phyloP scores from a whole-genome alignment of 257 asterid species.

The Coffea canephora region DNA sequence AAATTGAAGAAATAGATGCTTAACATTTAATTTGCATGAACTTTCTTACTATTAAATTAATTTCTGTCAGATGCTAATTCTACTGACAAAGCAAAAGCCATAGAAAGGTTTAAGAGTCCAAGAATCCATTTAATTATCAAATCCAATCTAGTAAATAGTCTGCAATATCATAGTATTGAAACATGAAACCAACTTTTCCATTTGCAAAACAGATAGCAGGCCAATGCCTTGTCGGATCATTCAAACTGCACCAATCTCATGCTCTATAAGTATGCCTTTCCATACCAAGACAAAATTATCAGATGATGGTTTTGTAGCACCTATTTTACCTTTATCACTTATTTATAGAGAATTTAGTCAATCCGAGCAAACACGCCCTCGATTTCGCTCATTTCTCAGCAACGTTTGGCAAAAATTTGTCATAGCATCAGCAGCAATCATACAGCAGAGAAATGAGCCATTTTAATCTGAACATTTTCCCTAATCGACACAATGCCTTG shows the following conservation, averaged over 20 bases:
- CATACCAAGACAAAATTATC: background rate
- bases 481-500: background rate
- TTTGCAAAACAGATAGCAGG: too few species aligned
- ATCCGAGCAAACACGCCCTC: background rate
- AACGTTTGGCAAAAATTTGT: background rate
- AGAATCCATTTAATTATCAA: too few species aligned
- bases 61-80: too few species aligned
- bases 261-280: background rate
- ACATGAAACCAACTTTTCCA: background rate
- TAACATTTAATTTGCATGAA: too few species aligned
- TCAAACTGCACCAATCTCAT: background rate
- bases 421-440: background rate
- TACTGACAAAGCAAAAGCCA: too few species aligned
- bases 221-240: too few species aligned
- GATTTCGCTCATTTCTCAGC: background rate
- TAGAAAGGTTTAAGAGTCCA: too few species aligned
- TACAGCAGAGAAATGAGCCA: background rate
- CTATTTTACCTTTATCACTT: background rate
- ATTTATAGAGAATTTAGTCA: background rate
- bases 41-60: too few species aligned
- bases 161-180: too few species aligned
- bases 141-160: too few species aligned
- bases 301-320: background rate
- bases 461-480: background rate
- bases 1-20: too few species aligned